Evolutionary conservation across 2,329 filamentous ascomycete genomes (phyloP).

Genomic region (Neurospora sp.): DNA sequence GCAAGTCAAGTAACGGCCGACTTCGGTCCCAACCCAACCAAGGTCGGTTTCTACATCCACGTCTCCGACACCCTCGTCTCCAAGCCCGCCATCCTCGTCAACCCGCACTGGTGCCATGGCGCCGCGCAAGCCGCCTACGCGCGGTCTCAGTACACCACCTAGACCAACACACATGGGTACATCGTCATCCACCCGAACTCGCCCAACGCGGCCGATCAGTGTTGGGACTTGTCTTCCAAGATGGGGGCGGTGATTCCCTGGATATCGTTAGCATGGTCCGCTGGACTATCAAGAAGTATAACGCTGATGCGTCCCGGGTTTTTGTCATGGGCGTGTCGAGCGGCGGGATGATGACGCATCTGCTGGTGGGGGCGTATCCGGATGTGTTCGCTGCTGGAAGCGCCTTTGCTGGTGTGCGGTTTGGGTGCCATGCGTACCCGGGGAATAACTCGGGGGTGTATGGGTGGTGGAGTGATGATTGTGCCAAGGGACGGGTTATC

Average conservation of each 20-base stretch:
- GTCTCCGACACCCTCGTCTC: slow-evolving; percentile 31
- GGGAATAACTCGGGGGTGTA: slow-evolving; percentile 18
- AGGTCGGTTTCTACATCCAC: slow-evolving; percentile 41
- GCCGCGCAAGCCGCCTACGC: slow-evolving; percentile 38
- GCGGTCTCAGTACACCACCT: slow-evolving; percentile 40
- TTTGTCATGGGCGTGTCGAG: slow-evolving; percentile 41
- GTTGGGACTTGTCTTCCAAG: slow-evolving; percentile 49
- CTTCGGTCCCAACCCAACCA: slow-evolving; percentile 37
- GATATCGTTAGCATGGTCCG: slow-evolving; percentile 44
- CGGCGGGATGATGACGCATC: slow-evolving; percentile 47
- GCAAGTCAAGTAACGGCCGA: slow-evolving; percentile 10
- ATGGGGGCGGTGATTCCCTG: slow-evolving; percentile 40
- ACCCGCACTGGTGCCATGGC: slow-evolving; percentile 48
- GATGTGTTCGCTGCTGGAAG: slow-evolving; percentile 41
- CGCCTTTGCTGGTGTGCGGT: slow-evolving; percentile 32
- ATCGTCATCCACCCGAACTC: slow-evolving; percentile 34
- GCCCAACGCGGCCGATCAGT: slow-evolving; percentile 31
- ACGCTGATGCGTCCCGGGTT: slow-evolving; percentile 34
- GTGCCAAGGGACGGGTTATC: slow-evolving; percentile 37
- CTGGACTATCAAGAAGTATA: slow-evolving; percentile 37
- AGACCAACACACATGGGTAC: slow-evolving; percentile 45
- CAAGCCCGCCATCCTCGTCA: slow-evolving; percentile 42
- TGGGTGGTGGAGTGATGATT: slow-evolving; percentile 41
- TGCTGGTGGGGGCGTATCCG: slow-evolving; percentile 40
- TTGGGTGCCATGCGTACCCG: slow-evolving; percentile 38